Evolutionary conservation across 2,329 filamentous ascomycete genomes (phyloP).

Genomic region (Verticillium albo-atrum): DNA sequence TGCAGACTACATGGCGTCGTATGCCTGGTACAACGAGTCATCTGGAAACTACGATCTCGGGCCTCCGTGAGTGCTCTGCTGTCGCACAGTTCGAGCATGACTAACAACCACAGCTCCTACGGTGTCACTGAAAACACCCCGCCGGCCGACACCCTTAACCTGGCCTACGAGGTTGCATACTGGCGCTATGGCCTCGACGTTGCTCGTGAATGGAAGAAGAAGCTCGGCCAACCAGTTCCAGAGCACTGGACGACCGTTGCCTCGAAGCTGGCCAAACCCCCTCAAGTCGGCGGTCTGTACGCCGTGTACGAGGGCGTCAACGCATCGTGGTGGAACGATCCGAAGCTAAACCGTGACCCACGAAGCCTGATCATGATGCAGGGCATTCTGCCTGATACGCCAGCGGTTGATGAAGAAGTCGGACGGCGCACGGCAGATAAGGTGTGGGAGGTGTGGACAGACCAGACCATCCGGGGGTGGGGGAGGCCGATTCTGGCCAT

Average conservation of each 20-base stretch:
- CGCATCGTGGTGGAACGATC: conserved; percentile 35
- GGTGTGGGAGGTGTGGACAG: conserved; percentile 34
- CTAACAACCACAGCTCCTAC: conserved; percentile 25
- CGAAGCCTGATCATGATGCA: conserved; percentile 40
- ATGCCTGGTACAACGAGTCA: conserved; percentile 48
- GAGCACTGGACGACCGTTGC: conserved; percentile 41
- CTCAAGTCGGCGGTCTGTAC: conserved; percentile 44
- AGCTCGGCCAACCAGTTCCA: conserved; percentile 38
- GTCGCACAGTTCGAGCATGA: background rate
- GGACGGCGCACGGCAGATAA: conserved; percentile 31
- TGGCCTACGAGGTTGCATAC: conserved; percentile 56
- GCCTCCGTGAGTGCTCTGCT: conserved; percentile 25
- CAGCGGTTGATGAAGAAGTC: conserved; percentile 28
- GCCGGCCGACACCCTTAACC: conserved; percentile 51
- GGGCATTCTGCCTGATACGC: conserved; percentile 36
- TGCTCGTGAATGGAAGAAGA: conserved; percentile 46
- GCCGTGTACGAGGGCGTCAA: conserved; percentile 49
- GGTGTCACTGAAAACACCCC: conserved; percentile 52
- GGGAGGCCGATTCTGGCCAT: conserved; percentile 42
- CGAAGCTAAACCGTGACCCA: conserved; percentile 32
- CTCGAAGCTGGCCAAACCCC: conserved; percentile 47
- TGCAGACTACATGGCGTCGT: conserved; percentile 57
- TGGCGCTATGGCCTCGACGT: conserved; percentile 56
- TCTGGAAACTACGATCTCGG: conserved; percentile 47
- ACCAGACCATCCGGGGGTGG: conserved; percentile 39